Evolutionary conservation across 768 basidiomycete genomes (phyloP).

Genomic region (Russula earlei): DNA sequence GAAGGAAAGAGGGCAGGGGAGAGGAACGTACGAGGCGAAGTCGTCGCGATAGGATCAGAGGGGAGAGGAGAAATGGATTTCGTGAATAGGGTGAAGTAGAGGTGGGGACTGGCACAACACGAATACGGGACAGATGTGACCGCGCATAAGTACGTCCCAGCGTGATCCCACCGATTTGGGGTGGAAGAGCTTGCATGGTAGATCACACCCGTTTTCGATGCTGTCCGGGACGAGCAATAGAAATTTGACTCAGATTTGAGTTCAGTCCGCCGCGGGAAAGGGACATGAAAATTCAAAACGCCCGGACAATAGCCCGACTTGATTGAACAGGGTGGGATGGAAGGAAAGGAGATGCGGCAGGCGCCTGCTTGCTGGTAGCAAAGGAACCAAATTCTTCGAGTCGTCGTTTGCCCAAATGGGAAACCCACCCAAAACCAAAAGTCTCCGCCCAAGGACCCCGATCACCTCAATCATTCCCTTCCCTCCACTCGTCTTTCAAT

Average conservation of each 20-base stretch:
- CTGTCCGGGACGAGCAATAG: conserved; percentile 2
- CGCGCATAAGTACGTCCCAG: conserved; percentile 11
- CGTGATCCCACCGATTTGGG: conserved; percentile 16
- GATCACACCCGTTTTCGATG: conserved; percentile 14
- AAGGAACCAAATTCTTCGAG: background rate
- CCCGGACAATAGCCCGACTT: conserved; percentile 16
- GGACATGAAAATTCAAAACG: conserved; percentile 5
- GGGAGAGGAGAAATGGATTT: background rate
- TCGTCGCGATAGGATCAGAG: background rate
- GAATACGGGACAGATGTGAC: conserved; percentile 7
- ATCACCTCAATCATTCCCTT: background rate
- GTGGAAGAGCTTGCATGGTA: conserved; percentile 4
- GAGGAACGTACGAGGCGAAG: conserved; percentile 1
- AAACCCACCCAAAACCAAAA: background rate
- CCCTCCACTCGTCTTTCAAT: too few relatives aligned
- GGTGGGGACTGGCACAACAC: conserved; percentile 9
- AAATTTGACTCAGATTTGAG: conserved; percentile 7
- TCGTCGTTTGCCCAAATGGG: too few relatives aligned
- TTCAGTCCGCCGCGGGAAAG: conserved; percentile 10
- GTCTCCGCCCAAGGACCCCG: conserved; percentile 1
- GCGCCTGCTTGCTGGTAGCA: conserved; percentile 1
- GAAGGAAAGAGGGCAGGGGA: background rate
- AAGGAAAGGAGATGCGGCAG: background rate
- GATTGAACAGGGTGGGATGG: conserved; percentile 8
- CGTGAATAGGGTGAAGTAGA: background rate